Conservation (phyloP, 2,329 filamentous ascomycete genomes). For the Trichoderma aggressivum region DNA sequence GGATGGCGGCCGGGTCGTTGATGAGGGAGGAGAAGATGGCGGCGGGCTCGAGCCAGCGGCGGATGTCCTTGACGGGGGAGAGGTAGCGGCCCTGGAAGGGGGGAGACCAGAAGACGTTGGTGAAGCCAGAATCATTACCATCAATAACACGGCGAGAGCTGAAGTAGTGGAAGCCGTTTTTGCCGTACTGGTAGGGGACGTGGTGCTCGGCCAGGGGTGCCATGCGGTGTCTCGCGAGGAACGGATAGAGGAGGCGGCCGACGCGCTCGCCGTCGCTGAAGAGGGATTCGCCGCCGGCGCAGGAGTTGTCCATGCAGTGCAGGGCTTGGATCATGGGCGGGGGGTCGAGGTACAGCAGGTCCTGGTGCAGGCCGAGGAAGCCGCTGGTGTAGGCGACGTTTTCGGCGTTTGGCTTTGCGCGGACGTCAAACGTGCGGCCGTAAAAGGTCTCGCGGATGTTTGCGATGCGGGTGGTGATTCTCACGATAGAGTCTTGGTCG, state of each 20-base stretch:
- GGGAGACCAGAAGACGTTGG: slow-evolving; percentile 61
- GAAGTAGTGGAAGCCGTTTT: slow-evolving; percentile 62
- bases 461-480: slow-evolving; percentile 70
- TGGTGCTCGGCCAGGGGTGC: slow-evolving; percentile 20
- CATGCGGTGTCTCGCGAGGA: slow-evolving; percentile 16
- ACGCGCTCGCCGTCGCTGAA: slow-evolving; percentile 75
- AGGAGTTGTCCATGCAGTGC: slow-evolving; percentile 81
- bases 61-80: slow-evolving; percentile 24
- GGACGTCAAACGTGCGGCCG: slow-evolving; percentile 85
- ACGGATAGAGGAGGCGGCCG: slow-evolving; percentile 37
- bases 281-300: slow-evolving; percentile 75
- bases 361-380: slow-evolving; percentile 86
- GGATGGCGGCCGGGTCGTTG: slow-evolving; percentile 56
- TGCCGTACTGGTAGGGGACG: slow-evolving; percentile 67
- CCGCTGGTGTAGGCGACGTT: slow-evolving; percentile 89
- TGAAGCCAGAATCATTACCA: slow-evolving; percentile 24
- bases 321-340: slow-evolving; percentile 82
- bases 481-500: slow-evolving; percentile 60
- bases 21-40: slow-evolving; percentile 56
- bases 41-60: slow-evolving; percentile 48
- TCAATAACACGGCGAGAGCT: slow-evolving; percentile 54
- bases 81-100: slow-evolving; percentile 67
- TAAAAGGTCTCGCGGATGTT: slow-evolving; percentile 85
- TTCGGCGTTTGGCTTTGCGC: slow-evolving; percentile 74
- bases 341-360: slow-evolving; percentile 79